Evolutionary conservation across 352 stramenopile species (phyloP), one percentile per base, ranked within the genome.

Genomic region (Thraustochytrium striatum): DNA sequence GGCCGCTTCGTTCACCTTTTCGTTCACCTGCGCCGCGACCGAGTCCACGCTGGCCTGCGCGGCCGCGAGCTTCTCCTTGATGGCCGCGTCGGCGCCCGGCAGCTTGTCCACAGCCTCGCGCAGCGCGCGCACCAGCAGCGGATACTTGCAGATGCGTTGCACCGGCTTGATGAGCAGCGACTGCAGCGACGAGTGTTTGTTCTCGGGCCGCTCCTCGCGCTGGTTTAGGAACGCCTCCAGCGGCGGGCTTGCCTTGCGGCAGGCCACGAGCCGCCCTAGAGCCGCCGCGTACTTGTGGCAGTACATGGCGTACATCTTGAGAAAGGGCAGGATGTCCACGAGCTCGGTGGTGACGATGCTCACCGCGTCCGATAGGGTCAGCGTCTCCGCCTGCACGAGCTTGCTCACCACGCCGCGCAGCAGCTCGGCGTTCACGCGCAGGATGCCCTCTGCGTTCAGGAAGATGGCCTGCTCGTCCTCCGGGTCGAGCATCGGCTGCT

Each of bases 71-170:
- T 81, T 39, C 25, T 79, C 25, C n/a, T 28, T 25, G 5, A 38
- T 19, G 0, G 8, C 30, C 38, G 47, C 16, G 36, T 73, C 69
- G 19, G 35, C 57, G 5, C 21, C 33, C 0, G 35, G 13, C 25
- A 81, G 13, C n/a, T 79, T 16, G 5, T 11, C 35, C 9, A 82
- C 72, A n/a, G 69, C 57, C 36, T 79, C 69, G 8, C 53, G 69
- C 52, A 79, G 25, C 19, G 32, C 72, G 38, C 57, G 57, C n/a
- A 81, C 25, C 3, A 83, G 78, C 72, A 83, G 43, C 7, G 78
- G 78, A 32, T 83, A 83, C 55, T 83, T 83, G 57, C 78, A 83
- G 44, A 83, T 83, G 38, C 78, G 69, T 50, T 83, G 78, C 25
- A 83, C 78, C 3, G 78, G 78, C 62, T 83, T 83, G 72, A 83